Base-by-base conservation (phyloP, 495 filamentous ascomycete species). In the Penicillium pulvis region DNA sequence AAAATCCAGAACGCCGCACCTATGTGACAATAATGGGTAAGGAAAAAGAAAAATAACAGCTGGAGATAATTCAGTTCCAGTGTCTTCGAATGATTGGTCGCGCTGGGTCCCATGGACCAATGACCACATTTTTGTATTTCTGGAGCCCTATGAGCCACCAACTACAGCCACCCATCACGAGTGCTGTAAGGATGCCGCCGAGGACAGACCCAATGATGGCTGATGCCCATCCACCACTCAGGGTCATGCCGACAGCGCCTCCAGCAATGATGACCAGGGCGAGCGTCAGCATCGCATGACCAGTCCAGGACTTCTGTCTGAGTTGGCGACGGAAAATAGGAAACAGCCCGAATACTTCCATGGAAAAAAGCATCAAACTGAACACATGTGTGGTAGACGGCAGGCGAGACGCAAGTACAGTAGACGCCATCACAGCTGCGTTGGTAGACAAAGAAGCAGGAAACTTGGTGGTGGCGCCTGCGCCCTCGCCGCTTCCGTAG, bases 41-140 rank as follows among this genome's bases (percentile, higher is more conserved):
- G 30, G 12, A 28, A 23, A 51, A 53, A 31, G n/a, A 41, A 43
- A 42, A 43, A 8, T 30, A 11, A 28, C 3, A 16, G 23, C 19
- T 20, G 33, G 23, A 17, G 1, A 17, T n/a, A 4, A 4, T 17
- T 80, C 65, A 85, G 61, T 85, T 83, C 83, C 84, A 86, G 53
- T 75, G 75, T 55, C 82, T 71, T 57, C 84, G 71, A 53, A 87
- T 81, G 51, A 98, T 87, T 7, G 94, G 94, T 65, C 93, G 80
- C 3, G 94, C 94, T 17, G 95, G 92, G 79, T 98, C 94, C 94
- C 94, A 98, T 4, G 94, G 94, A 31, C 94, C 94, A 66, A 91
- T 90, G 56, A 98, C 97, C 71, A 97, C 94, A 74, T 98, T 98
- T 82, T 98, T 98, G 73, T 97, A 98, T 77, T 93, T 93, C 75